Evolutionary conservation across 2,329 filamentous ascomycete genomes (phyloP), one percentile per base, ranked within the genome.

Genomic region (Aspergillus sp.): DNA sequence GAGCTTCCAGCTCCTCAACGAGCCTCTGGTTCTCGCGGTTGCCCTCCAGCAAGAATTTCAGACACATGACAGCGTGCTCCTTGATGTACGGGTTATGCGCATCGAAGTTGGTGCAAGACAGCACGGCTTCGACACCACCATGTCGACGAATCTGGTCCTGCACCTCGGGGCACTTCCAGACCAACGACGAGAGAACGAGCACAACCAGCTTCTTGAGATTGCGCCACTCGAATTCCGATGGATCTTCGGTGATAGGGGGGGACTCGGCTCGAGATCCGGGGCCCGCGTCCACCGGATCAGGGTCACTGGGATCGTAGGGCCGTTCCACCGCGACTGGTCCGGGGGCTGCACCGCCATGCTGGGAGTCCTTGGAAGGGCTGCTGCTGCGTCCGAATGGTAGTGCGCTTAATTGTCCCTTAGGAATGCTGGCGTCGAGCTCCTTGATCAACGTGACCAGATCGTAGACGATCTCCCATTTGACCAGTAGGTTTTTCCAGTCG

Each of bases 191-290:
- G 11, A 98, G 85, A 39, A 97, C 95, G 54, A 95, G 88, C 12
- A 98, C 90, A 47, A 96, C 92, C 60, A 96, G 87, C 52, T 92
- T 95, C 78, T 98, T 98, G 69, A 97, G 88, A 57, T 95, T 96
- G 76, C 78, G 90, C 86, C 86, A 89, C 73, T 88, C 86, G 60
- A 88, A 89, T 65, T 87, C 85, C 0, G 83, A 84, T 0, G 86
- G 86, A 66, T 88, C 85, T 65, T 87, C 85, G 59, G 84, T 81
- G 59, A 82, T 70, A 58, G 84, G 72, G 61, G 82, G 80, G 11
- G 78, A 76, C 53, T 78, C 71, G 29, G 78, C 77, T 55, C 81
- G 74, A 6, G 79, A 77, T 55, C 78, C 76, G 57, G 77, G 77
- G 49, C 73, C 69, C 45, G 65, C 59, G 77, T 82, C 58, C 69